Percentiles rank a stretch among this genome's conserved stretches.
Conservation (phyloP, 2,329 filamentous ascomycete genomes). For the Colletotrichum kahawae region DNA sequence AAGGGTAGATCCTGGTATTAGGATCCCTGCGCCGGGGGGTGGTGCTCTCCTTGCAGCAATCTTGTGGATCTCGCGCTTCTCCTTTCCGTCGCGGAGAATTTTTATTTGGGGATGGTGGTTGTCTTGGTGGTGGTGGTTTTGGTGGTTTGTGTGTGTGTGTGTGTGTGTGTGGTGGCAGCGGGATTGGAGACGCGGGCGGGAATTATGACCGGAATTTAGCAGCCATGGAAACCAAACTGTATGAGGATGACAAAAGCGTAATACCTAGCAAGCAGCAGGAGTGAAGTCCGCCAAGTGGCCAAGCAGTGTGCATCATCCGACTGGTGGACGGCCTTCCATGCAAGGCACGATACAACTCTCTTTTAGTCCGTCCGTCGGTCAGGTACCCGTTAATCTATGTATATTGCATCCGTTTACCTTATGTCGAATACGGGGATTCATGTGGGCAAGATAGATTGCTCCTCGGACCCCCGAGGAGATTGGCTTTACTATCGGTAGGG, state of each 20-base stretch:
- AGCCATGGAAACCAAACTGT: not conserved
- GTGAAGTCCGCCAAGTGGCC: not conserved
- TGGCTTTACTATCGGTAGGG: slow-evolving; percentile 4
- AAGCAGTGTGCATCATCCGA: not conserved
- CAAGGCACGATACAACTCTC: not conserved
- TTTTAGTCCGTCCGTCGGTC: not conserved
- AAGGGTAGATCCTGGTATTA: not conserved
- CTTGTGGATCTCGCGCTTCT: slow-evolving; percentile 19
- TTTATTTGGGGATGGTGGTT: not conserved
- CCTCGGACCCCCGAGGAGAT: not conserved
- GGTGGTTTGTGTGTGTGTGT: not conserved
- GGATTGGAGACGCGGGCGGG: not conserved
- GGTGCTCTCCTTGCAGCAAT: slow-evolving; percentile 18
- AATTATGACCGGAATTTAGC: not conserved
- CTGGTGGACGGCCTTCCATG: not conserved
- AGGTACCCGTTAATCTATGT: slow-evolving; percentile 10
- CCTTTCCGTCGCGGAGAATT: slow-evolving; percentile 19
- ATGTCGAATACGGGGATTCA: not conserved
- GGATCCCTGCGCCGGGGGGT: not conserved
- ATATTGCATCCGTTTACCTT: not conserved
- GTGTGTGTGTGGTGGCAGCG: not conserved
- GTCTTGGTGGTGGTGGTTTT: not conserved
- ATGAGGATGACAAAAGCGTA: not conserved
- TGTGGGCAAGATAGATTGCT: slow-evolving; percentile 1
- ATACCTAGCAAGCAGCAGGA: not conserved